These are phyloP conservation scores for Candida chilensis DNA, from an alignment of 805 yeast species.

Conservation along the genomic window DNA sequence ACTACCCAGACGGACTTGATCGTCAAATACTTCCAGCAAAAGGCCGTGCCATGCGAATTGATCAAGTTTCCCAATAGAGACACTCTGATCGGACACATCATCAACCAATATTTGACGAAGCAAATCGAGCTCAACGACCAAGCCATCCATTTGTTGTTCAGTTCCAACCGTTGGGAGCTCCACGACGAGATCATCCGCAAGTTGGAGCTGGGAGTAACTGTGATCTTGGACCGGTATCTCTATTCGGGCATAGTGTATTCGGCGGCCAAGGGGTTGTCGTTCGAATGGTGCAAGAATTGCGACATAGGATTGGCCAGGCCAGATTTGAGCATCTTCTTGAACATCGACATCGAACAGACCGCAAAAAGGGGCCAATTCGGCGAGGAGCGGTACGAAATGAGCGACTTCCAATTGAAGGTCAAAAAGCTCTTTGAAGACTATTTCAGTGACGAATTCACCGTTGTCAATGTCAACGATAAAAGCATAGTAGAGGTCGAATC, in stretches of 20 bases:
- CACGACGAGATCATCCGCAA: conserved; percentile 32
- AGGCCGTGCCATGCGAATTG: conserved; percentile 30
- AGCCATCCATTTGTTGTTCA: conserved; percentile 78
- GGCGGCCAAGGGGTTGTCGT: conserved; percentile 67
- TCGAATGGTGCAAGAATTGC: conserved; percentile 73
- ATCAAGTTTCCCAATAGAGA: conserved; percentile 84
- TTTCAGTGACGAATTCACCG: conserved; percentile 22
- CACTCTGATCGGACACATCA: conserved; percentile 73
- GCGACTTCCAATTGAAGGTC: conserved; percentile 68
- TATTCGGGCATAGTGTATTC: conserved; percentile 94
- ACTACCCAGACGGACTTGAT: conserved; percentile 64
- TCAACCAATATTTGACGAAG: conserved; percentile 58
- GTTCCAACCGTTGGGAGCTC: conserved; percentile 93
- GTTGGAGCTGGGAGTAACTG: conserved; percentile 42
- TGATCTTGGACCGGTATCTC: conserved; percentile 79
- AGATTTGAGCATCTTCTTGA: conserved; percentile 72
- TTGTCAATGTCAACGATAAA: conserved; percentile 53
- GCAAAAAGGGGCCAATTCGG: conserved; percentile 75
- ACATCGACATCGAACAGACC: conserved; percentile 37
- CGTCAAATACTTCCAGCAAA: conserved; percentile 13
- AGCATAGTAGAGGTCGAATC: conserved; percentile 44
- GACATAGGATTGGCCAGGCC: conserved; percentile 85
- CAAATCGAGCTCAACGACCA: conserved; percentile 54
- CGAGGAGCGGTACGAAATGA: conserved; percentile 81
- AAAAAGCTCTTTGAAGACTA: conserved; percentile 45